These are phyloP conservation scores for Eimeria praecox DNA, from an alignment of 169 alveolate species.

Conservation along the genomic window DNA sequence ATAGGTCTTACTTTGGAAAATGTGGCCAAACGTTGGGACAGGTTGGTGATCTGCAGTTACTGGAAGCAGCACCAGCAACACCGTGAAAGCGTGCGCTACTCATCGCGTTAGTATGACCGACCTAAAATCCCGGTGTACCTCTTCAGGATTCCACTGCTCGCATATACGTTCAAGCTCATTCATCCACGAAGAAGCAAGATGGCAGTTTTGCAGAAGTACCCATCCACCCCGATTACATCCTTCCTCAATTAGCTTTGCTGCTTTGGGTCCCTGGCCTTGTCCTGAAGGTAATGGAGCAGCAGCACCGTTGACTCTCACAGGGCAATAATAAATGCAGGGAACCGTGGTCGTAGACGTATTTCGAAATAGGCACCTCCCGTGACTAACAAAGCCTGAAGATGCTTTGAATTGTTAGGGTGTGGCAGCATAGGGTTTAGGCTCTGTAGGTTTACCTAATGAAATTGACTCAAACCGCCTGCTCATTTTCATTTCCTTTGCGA, in stretches of 20 bases:
- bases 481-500: constrained; percentile 90
- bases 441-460: constrained; percentile 83
- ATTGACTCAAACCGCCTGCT: constrained; percentile 85
- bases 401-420: no score
- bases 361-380: background rate
- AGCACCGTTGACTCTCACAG: constrained; percentile 75
- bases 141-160: constrained; percentile 86
- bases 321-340: background rate
- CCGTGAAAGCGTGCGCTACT: background rate
- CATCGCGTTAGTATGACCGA: constrained; percentile 84
- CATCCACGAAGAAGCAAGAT: constrained; percentile 96
- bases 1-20: background rate
- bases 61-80: background rate
- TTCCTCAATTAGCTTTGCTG: constrained; percentile 94
- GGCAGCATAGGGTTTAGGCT: background rate
- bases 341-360: background rate
- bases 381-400: background rate
- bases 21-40: background rate
- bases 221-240: constrained; percentile 94
- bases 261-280: constrained; percentile 97
- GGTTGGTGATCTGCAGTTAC: background rate
- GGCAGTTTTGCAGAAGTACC: constrained; percentile 97
- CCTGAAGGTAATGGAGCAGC: constrained; percentile 86
- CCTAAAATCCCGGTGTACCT: constrained; percentile 87
- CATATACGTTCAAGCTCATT: constrained; percentile 94